Base-by-base conservation (phyloP, 1,139 yeast genomes). In the Wickerhamiella infanticola region DNA sequence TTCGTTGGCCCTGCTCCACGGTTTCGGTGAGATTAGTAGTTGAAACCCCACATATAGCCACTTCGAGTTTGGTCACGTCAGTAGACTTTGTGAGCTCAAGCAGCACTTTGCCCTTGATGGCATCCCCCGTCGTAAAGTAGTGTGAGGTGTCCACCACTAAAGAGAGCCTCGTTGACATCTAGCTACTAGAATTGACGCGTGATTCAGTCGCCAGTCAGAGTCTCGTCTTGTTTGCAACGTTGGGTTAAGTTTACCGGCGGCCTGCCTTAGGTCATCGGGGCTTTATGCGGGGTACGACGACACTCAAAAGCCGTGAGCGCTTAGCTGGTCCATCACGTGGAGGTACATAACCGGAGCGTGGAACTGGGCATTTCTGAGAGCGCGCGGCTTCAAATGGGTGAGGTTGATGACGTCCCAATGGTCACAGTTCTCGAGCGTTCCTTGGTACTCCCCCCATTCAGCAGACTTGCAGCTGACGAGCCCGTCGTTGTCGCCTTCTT, bases 361-460 rank as follows among this genome's bases (percentile, higher is more conserved):
- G 56, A 83, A 81, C 18, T 67, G 64, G 3, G 75, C 72, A n/a
- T 61, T 58, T 37, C 55, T 54, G 29, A 54, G 50, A 4, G 50
- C 40, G 3, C 55, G 54, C 42, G 49, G 53, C 48, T 52, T 53
- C 44, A 54, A 44, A 11, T 47, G 47, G 3, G 53, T 51, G 53
- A 61, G 44, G 55, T 85, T 85, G 40, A 85, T 82, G 48, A 85
- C 67, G 59, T 86, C 95, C 52, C 84, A 66, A 62, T 86, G 96
- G 60, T 86, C 95, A 3, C 83, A 86, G 51, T 78, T 72, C 40
- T 77, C 77, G 39, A 86, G 61, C 0, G 93, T 81, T 0, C 95
- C 96, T 53, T 79, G 57, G 59, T 82, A 84, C 39, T 74, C 64
- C 0, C 95, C 96, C 95, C 95, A 86, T 56, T 73, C 73, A 1